These are phyloP conservation scores for Plenodomus lindquistii DNA, from an alignment of 2,329 filamentous ascomycete species.

Conservation along the genomic window DNA sequence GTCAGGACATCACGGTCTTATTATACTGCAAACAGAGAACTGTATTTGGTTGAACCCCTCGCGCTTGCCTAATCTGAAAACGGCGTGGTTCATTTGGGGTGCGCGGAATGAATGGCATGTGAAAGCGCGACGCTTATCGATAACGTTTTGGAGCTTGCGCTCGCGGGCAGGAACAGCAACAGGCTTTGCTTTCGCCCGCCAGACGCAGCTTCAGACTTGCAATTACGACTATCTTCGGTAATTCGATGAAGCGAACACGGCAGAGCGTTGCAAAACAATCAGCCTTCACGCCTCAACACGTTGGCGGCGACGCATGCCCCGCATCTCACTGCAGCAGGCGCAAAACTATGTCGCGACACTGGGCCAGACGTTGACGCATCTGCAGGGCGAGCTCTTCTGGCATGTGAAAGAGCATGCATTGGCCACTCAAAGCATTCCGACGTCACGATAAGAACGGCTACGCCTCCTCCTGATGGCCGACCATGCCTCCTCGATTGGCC, in stretches of 20 bases:
- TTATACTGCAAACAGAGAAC: conserved; percentile 31
- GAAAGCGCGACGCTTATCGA: conserved; percentile 29
- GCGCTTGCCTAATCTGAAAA: conserved; percentile 23
- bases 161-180: no score
- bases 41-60: conserved; percentile 16
- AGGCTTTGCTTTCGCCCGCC: neutral
- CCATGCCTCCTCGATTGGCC: neutral
- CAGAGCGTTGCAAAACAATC: conserved; percentile 4
- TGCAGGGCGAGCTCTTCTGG: conserved; percentile 11
- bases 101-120: conserved; percentile 25
- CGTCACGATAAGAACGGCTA: conserved; percentile 11
- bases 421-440: conserved; percentile 10
- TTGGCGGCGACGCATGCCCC: conserved; percentile 6
- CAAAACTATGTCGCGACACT: conserved; percentile 21
- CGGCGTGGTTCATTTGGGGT: conserved; percentile 18
- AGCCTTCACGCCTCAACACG: conserved; percentile 6
- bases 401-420: conserved; percentile 32
- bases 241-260: conserved; percentile 1
- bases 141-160: conserved; percentile 5
- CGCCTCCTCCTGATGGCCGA: conserved; percentile 10
- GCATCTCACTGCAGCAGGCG: conserved; percentile 6
- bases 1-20: conserved; percentile 17
- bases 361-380: conserved; percentile 17
- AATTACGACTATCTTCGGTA: neutral
- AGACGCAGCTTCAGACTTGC: conserved; percentile 1